Evolutionary conservation across 2,329 filamentous ascomycete species (phyloP), one percentile per base, ranked within the genome.

Genomic region (Penicillium italicum): DNA sequence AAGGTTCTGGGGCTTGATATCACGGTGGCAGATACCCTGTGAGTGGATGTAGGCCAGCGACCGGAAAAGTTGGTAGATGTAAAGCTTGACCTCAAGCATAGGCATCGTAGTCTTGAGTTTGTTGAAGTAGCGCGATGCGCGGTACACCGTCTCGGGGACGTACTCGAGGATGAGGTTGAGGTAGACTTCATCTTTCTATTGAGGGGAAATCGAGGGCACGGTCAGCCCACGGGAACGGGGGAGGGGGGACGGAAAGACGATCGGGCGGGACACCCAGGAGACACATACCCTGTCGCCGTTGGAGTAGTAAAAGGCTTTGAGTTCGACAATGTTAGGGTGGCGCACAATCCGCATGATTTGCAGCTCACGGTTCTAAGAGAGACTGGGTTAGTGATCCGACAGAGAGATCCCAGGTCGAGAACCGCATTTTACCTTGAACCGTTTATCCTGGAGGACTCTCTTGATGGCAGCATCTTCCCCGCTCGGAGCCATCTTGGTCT

Each of bases 21-120:
- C 94, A 75, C 94, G 85, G 75, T 99, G 94, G 78, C 94, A 99
- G 77, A 99, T 99, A 69, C 94, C 94, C 79, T 97, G 93, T 10
- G 94, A 97, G 79, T 99, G 94, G 67, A 99, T 99, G 79, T 99
- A 99, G 71, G 94, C 94, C 66, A 99, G 83, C 34, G 94, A 96
- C 67, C 94, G 88, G 85, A 99, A 99, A 53, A 99, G 88, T 81
- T 99, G 94, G 79, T 99, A 99, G 74, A 93, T 99, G 82, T 97
- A 99, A 61, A 99, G 88, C 82, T 99, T 99, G 73, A 97, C 91
- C 77, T 99, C 94, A 67, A 99, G 85, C 68, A 93, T 96, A 16
- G 94, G 94, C 94, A 99, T 99, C 50, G 93, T 97, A 7, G 92
- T 96, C 86, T 97, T 99, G 88, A 97, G 88, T 82, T 99, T 99